These are phyloP conservation scores for Secale cereale DNA, from an alignment of 176 grass and related monocot genomes.

Conservation along the genomic window DNA sequence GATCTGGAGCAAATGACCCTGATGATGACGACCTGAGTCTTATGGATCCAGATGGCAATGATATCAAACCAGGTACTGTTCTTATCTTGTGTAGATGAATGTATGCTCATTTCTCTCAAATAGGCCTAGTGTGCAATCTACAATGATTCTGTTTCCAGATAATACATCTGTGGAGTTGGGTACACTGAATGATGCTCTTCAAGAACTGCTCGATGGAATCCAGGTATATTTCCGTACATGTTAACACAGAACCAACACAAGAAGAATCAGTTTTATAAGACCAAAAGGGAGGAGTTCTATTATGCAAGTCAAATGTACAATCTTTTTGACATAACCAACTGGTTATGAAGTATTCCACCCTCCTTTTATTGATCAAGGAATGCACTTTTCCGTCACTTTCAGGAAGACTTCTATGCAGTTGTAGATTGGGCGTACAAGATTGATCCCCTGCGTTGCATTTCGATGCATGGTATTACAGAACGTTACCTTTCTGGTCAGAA, in stretches of 20 bases:
- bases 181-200: constrained; percentile 84
- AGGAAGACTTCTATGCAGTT: constrained; percentile 97
- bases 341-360: constrained; percentile 8
- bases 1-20: constrained; percentile 46
- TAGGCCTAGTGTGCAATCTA: background rate
- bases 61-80: constrained; percentile 66
- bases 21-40: constrained; percentile 79
- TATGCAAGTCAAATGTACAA: constrained; percentile 8
- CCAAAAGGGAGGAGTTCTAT: background rate
- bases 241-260: background rate
- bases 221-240: constrained; percentile 55
- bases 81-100: constrained; percentile 20
- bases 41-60: constrained; percentile 87
- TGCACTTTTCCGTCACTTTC: constrained; percentile 21
- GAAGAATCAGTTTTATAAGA: background rate
- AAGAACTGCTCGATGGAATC: constrained; percentile 98
- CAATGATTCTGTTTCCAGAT: constrained; percentile 43
- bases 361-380: constrained; percentile 23
- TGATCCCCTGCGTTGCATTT: constrained; percentile 94
- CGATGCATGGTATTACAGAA: constrained; percentile 97
- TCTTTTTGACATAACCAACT: background rate
- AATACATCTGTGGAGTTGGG: constrained; percentile 63
- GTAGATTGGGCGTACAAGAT: constrained; percentile 98
- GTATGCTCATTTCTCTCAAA: background rate
- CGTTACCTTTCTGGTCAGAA: constrained; percentile 98